Evolutionary conservation across 768 basidiomycete species (phyloP), one percentile per base, ranked within the genome.

Genomic region (Mrakia frigida): DNA sequence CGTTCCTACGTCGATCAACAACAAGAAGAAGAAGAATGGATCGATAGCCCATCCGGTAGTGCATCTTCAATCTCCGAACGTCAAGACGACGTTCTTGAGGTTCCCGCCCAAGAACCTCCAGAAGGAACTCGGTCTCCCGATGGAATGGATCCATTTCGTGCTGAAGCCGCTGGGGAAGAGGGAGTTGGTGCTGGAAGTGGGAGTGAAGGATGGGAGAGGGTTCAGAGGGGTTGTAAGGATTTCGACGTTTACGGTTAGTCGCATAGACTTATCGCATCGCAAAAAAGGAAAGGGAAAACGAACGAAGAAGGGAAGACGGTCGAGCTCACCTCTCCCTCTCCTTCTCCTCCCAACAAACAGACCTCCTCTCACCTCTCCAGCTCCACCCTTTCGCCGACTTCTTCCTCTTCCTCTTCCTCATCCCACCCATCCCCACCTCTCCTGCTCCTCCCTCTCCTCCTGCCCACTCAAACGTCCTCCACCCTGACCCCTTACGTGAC

Each of bases 221-320:
- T 85, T 87, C 76, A 84, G 84, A 78, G 91, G 92, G 3, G 82
- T 87, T 70, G 81, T 92, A 50, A 86, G 91, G 46, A 87, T 89
- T 79, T 91, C 91, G 33, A 92, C 92, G 9, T 93, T 93, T 79
- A 92, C 92, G 90, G 92, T 93, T 78, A 67, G 77, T 76, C 59
- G 10, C 4, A 3, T 6, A 4, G 14, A 37, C 16, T 18, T 14
- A 10, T 5, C 37, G 35, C n/a, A n/a, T n/a, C n/a, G n/a, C n/a
- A n/a, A n/a, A 43, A 9, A 2, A 1, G 25, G 46, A n/a, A 39
- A 1, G 13, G 25, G 33, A 7, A 21, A 23, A 50, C 11, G 31
- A 39, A 33, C 7, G 50, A 33, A 56, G 10, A 18, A 35, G 10
- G 50, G 41, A 41, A 52, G 41, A 52, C 18, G 4, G 6, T 46